Evolutionary conservation across 768 basidiomycete species (phyloP), one percentile per base, ranked within the genome.

Genomic region (Suillus plorans): DNA sequence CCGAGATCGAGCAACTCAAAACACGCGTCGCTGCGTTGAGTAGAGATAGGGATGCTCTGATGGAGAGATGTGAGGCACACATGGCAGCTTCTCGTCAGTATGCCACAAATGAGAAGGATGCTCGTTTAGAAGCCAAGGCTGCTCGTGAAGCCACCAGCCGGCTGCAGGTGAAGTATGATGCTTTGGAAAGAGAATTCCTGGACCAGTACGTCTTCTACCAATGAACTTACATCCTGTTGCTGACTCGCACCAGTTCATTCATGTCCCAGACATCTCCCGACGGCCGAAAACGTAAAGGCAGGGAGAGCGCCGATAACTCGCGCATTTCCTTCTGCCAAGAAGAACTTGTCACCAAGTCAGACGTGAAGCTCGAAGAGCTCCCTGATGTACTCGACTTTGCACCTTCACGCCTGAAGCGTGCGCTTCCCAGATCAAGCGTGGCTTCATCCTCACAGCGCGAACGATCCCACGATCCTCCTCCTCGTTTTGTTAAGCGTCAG

Each of bases 61-160:
- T 82, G 70, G 69, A 73, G 25, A 78, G 79, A 45, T 83, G 82
- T 71, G 80, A 85, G 56, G 69, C 73, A 16, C 76, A 81, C 66
- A 78, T 76, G 55, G 71, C 73, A 16, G 74, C 74, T 1, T 68
- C 80, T 13, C 64, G 70, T 12, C 77, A 71, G 1, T 78, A 80
- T 60, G 70, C 67, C n/a, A 65, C 71, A 50, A 73, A 74, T 44
- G 80, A 78, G 65, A 67, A 66, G 16, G 61, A 68, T 22, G 70
- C 74, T 39, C 53, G 69, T n/a, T 63, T 71, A 59, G 64, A 67
- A 64, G 81, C 78, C 10, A 66, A 77, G 31, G 73, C 78, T 39
- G 73, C 81, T 50, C 77, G 77, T 52, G 74, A 73, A 25, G 82
- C 84, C 65, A 74, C 72, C 41, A 77, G 79, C 44, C 77, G 80